Evolutionary conservation across 345 rosid genomes (phyloP).

Genomic region (Kernera saxatilis): DNA sequence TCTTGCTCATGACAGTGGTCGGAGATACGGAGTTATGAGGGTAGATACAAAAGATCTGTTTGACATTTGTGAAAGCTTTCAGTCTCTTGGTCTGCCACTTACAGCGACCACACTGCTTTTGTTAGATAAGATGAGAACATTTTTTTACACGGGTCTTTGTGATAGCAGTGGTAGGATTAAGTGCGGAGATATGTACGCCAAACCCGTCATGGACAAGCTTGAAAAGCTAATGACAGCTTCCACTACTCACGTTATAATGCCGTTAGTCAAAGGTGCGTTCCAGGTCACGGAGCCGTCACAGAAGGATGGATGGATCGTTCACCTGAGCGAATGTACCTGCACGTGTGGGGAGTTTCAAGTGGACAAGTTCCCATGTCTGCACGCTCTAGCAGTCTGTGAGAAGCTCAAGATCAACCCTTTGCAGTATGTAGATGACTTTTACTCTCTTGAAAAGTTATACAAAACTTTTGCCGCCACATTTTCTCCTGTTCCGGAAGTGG

Average conservation of each 20-base stretch:
- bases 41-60: neutral
- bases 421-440: neutral
- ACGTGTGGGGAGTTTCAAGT: neutral
- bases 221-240: neutral
- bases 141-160: neutral
- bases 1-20: slow-evolving; percentile 6
- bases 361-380: neutral
- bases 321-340: neutral
- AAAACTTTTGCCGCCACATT: neutral
- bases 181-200: neutral
- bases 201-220: neutral
- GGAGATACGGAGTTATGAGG: neutral
- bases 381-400: neutral
- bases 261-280: neutral
- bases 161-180: neutral
- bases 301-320: neutral
- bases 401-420: slow-evolving; percentile 1
- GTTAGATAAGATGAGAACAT: neutral
- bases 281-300: neutral
- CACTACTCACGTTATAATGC: neutral
- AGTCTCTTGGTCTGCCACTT: neutral
- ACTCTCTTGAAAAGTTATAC: neutral
- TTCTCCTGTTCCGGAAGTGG: neutral
- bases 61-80: neutral
- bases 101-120: neutral